Percentiles rank a stretch among this genome's conserved stretches.
These are phyloP conservation scores for Gossypium davidsonii DNA, from an alignment of 441 rosid species.

Conservation along the genomic window DNA sequence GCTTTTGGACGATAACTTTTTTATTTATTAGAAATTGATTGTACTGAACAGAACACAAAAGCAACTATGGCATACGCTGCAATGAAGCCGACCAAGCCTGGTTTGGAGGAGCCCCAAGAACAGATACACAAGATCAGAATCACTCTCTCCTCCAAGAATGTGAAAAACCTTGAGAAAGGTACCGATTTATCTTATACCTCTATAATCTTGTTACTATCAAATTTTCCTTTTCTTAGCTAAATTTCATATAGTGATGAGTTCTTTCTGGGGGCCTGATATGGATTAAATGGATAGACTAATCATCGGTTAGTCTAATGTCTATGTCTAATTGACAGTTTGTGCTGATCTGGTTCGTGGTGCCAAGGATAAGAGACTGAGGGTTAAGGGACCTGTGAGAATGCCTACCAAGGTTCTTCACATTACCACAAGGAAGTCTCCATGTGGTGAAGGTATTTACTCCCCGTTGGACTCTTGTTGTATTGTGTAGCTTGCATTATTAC, in stretches of 20 bases:
- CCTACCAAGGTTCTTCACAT: constrained; percentile 77
- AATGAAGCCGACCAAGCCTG: constrained; percentile 57
- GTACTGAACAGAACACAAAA: background rate
- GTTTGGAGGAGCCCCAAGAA: constrained; percentile 60
- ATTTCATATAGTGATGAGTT: background rate
- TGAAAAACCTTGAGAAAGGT: constrained; percentile 85
- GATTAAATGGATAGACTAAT: background rate
- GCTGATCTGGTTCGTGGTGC: constrained; percentile 34
- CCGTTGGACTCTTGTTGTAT: background rate
- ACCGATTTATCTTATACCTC: background rate
- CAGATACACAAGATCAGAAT: constrained; percentile 68
- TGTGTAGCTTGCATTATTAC: background rate
- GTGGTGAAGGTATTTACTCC: constrained; percentile 68
- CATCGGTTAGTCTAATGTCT: constrained; percentile 1
- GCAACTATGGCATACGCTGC: constrained; percentile 52
- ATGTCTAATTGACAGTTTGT: constrained; percentile 39
- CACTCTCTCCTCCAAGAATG: constrained; percentile 28
- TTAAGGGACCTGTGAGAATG: constrained; percentile 85
- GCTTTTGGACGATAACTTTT: background rate
- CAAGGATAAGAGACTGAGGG: constrained; percentile 29
- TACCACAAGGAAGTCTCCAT: constrained; percentile 75
- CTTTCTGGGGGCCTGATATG: background rate
- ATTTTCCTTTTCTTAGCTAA: background rate
- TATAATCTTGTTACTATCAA: background rate
- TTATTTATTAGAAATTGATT: background rate